A percentile compares a stretch with the other conserved stretches of the same genome.
Evolutionary conservation across 106 monocot genomes (phyloP).

Genomic region (Narthecium ossifragum): DNA sequence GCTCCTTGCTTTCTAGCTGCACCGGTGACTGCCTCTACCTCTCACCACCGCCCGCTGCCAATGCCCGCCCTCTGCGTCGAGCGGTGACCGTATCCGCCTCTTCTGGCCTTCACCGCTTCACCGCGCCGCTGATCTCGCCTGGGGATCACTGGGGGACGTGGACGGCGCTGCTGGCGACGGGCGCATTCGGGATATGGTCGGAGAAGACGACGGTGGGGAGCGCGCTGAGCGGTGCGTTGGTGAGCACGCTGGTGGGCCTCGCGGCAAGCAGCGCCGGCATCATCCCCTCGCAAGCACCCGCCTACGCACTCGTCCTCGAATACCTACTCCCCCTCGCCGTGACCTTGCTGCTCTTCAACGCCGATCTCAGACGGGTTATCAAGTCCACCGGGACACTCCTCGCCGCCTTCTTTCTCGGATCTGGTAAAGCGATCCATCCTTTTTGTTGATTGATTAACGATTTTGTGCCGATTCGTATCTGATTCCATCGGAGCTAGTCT

Average conservation of each 20-base stretch:
- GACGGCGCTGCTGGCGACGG: constrained; percentile 43
- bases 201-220: constrained; percentile 35
- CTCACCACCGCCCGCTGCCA: too few species aligned
- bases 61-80: background rate
- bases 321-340: constrained; percentile 61
- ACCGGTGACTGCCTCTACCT: background rate
- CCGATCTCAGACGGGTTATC: constrained; percentile 65
- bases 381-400: constrained; percentile 64
- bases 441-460: too few species aligned
- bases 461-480: too few species aligned
- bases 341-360: constrained; percentile 65
- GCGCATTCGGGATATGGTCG: constrained; percentile 42
- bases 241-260: constrained; percentile 66
- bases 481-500: too few species aligned
- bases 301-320: constrained; percentile 55
- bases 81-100: background rate
- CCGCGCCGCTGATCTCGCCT: constrained; percentile 39
- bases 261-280: constrained; percentile 63
- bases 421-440: too few species aligned
- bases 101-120: too few species aligned
- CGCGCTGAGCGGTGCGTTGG: constrained; percentile 61
- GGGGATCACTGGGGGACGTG: constrained; percentile 49
- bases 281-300: constrained; percentile 46
- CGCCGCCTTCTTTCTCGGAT: constrained; percentile 71
- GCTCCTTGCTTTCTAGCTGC: background rate